phyloP scores from a whole-genome alignment of 1,284 basidiomycete species.

The Ceratobasidium sp. region DNA sequence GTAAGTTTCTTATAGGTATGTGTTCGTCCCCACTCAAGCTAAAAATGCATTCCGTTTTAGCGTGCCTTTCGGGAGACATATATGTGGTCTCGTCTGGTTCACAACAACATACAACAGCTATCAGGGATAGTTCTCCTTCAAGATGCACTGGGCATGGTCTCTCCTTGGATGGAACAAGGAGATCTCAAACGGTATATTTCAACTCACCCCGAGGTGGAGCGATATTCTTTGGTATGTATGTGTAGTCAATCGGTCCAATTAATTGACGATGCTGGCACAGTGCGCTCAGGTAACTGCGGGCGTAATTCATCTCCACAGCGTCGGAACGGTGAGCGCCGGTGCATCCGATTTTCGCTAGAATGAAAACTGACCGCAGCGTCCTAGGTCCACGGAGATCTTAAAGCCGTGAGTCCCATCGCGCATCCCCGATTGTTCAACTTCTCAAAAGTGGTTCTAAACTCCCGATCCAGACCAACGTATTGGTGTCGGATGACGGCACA shows the following conservation, averaged over 20 bases:
- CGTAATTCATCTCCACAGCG: too few species aligned
- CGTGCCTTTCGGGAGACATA: too few species aligned
- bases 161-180: neutral
- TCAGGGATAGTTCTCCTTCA: neutral
- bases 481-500: neutral
- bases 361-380: too few species aligned
- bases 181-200: neutral
- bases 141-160: neutral
- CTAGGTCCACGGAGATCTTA: neutral
- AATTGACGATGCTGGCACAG: too few species aligned
- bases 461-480: neutral
- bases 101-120: conserved; percentile 1
- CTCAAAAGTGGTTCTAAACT: neutral
- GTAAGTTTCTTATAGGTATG: too few species aligned
- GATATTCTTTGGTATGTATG: neutral
- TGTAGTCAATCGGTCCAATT: too few species aligned
- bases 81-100: neutral
- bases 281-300: too few species aligned
- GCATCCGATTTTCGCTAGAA: too few species aligned
- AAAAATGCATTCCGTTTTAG: too few species aligned
- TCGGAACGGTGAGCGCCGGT: too few species aligned
- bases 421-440: too few species aligned
- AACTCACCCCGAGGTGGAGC: neutral
- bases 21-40: too few species aligned
- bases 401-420: neutral